Evolutionary conservation across 192 early-diverging fungal species (phyloP).

Genomic region (Geranomyces michiganensis): DNA sequence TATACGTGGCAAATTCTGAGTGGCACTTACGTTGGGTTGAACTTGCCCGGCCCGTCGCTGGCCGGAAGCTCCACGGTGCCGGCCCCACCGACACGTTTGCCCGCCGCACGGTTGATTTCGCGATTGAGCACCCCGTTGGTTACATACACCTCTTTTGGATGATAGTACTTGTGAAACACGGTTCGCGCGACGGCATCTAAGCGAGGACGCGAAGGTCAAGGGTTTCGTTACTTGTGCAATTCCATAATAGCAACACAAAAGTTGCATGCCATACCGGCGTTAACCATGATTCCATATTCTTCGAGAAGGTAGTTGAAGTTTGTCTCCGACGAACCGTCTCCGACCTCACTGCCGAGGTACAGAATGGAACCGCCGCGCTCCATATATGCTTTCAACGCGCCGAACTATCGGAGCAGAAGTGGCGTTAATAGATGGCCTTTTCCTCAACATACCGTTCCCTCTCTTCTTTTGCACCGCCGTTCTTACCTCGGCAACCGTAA

Average conservation of each 20-base stretch:
- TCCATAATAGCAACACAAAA: too few relatives aligned
- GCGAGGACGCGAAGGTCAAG: not conserved
- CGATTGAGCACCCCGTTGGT: slow-evolving; percentile 64
- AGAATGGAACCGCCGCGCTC: slow-evolving; percentile 67
- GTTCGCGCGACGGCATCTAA: slow-evolving; percentile 61
- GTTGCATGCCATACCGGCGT: slow-evolving; percentile 53
- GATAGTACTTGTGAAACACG: slow-evolving; percentile 64
- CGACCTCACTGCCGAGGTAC: slow-evolving; percentile 65
- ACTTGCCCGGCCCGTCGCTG: slow-evolving; percentile 27
- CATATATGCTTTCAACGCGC: slow-evolving; percentile 57
- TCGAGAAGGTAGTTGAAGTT: slow-evolving; percentile 72
- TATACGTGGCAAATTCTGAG: too few relatives aligned
- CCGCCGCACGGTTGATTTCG: slow-evolving; percentile 62
- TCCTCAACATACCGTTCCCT: too few relatives aligned
- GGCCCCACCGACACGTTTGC: slow-evolving; percentile 37
- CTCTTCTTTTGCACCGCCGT: too few relatives aligned
- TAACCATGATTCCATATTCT: slow-evolving; percentile 66
- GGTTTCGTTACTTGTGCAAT: too few relatives aligned
- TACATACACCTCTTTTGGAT: slow-evolving; percentile 68
- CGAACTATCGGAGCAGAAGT: slow-evolving; percentile 57
- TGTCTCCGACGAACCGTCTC: slow-evolving; percentile 55
- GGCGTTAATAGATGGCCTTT: too few relatives aligned
- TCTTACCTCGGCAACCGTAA: slow-evolving; percentile 59
- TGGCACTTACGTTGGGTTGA: slow-evolving; percentile 36
- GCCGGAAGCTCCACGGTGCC: slow-evolving; percentile 1